Evolutionary conservation across 2,329 filamentous ascomycete genomes (phyloP), one percentile per base, ranked within the genome.

Genomic region (Pseudogymnoascus sp.): DNA sequence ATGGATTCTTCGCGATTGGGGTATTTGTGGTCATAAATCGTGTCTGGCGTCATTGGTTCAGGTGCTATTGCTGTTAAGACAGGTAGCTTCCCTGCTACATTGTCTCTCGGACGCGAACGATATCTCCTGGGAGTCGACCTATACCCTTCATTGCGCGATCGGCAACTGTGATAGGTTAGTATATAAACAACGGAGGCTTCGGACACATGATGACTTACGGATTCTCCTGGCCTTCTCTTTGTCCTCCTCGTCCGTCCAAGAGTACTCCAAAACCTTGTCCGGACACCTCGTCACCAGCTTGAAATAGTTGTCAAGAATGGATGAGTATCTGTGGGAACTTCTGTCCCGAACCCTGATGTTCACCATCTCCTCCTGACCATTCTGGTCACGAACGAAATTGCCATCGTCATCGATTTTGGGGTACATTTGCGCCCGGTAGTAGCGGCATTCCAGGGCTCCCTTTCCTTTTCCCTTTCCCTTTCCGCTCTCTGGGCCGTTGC

Each of bases 401-500:
- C 62, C 62, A 2, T 15, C 23, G 15, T 61, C 50, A 35, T 63
- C 57, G 15, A 35, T 10, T 10, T 19, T 40, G 17, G 62, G 62
- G n/a, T 8, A 61, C 47, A 63, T 23, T 35, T 63, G 38, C 8
- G 33, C 33, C 13, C 62, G 53, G 53, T 63, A 63, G 57, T 63
- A 63, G 47, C 61, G 42, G 9, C 38, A 44, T 53, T 61, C 59
- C 6, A 61, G 19, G 7, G 38, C 38, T 6, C 36, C 62, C 9
- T 57, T 61, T 64, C 13, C 5, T 57, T 61, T 64, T 11, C 5
- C 8, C 44, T 53, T n/a, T 6, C 36, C 62, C 9, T 57, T 61
- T 64, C 13, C 5, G 13, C 44, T 53, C 5, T 28, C n/a, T 23
- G 23, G n/a, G 26, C 11, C 5, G 10, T 17, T 2, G 8, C 11